Conservation (phyloP, 2,329 filamentous ascomycete genomes). For the Aschersonia sp. region DNA sequence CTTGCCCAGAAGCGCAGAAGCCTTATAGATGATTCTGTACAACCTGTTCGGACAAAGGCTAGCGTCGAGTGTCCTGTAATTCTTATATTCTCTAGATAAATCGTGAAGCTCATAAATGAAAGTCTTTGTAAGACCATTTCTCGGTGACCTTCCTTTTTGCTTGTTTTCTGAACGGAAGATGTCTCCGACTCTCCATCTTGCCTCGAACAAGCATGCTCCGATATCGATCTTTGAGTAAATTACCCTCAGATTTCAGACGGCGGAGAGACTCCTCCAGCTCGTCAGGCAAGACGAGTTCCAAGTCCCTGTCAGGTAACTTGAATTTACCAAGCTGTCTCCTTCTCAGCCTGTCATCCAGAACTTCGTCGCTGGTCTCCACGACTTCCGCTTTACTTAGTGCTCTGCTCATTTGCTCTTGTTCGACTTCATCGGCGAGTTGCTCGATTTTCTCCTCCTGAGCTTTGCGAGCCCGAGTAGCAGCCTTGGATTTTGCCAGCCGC, state of each 20-base stretch:
- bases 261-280: constrained; percentile 72
- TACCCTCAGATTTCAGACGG: constrained; percentile 86
- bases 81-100: neutral
- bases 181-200: constrained; percentile 72
- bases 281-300: constrained; percentile 72
- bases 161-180: constrained; percentile 70
- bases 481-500: constrained; percentile 59
- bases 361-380: constrained; percentile 37
- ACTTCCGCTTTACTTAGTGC: constrained; percentile 26
- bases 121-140: constrained; percentile 98
- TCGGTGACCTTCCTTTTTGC: constrained; percentile 70
- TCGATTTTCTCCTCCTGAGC: constrained; percentile 59
- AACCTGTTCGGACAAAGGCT: neutral
- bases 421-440: constrained; percentile 50
- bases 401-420: constrained; percentile 38
- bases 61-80: neutral
- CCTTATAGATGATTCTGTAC: no score
- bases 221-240: constrained; percentile 83
- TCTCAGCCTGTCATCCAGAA: constrained; percentile 50
- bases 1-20: no score
- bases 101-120: constrained; percentile 20
- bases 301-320: constrained; percentile 60
- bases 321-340: constrained; percentile 61
- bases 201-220: constrained; percentile 77
- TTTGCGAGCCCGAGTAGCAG: constrained; percentile 57